Percentiles rank a stretch among this genome's conserved stretches.
Conservation (phyloP, 73 alveolate genomes). For the Urostyla sp. region DNA sequence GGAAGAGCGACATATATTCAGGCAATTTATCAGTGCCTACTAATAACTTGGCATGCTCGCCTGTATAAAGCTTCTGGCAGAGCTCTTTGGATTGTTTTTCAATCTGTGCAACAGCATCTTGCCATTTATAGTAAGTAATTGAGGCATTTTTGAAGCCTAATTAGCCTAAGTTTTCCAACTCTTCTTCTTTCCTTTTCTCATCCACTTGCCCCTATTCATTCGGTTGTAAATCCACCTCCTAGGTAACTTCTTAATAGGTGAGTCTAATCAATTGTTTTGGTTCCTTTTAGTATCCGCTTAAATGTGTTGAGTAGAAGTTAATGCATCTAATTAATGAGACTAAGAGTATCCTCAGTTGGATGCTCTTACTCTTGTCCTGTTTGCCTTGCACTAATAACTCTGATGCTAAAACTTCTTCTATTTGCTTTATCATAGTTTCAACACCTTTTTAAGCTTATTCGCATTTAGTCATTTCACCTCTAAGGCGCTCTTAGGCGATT, state of each 20-base stretch:
- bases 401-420: conserved; percentile 55
- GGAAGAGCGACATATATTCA: conserved; percentile 81
- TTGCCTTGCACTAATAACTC: conserved; percentile 26
- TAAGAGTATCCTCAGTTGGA: conserved; percentile 67
- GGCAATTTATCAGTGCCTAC: conserved; percentile 87
- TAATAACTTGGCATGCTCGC: conserved; percentile 87
- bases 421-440: conserved; percentile 65
- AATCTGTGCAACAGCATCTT: conserved; percentile 74
- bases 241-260: conserved; percentile 73
- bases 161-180: conserved; percentile 79
- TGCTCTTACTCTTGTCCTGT: conserved; percentile 69
- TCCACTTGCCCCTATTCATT: conserved; percentile 78
- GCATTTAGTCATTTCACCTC: conserved; percentile 94
- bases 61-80: conserved; percentile 87
- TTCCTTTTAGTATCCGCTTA: conserved; percentile 75
- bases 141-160: conserved; percentile 77
- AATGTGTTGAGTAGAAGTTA: conserved; percentile 77
- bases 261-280: conserved; percentile 77
- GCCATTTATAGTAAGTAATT: conserved; percentile 55
- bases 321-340: conserved; percentile 83
- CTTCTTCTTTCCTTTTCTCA: conserved; percentile 83
- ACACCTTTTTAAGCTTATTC: conserved; percentile 93
- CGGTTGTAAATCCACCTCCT: conserved; percentile 70
- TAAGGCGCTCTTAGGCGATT: conserved; percentile 86
- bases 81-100: conserved; percentile 84